Evolutionary conservation across 1,139 yeast genomes (phyloP).

Genomic region (Hansenula anomala): DNA sequence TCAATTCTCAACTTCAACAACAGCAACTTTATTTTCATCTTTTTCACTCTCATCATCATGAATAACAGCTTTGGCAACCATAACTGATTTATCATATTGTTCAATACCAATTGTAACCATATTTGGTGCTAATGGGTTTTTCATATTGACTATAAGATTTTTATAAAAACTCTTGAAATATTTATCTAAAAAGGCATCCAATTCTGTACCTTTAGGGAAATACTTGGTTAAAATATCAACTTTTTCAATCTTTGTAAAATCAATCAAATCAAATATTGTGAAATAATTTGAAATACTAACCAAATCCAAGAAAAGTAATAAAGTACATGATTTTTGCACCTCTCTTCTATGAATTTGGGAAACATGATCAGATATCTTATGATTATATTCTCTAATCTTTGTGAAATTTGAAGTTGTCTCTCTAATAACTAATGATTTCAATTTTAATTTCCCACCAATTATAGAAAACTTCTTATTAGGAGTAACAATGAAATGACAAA

Average conservation of each 20-base stretch:
- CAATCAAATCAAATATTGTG: background rate
- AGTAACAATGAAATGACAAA: background rate
- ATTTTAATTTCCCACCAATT: background rate
- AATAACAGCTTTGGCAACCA: background rate
- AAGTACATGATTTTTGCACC: background rate
- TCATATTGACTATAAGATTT: too few relatives aligned
- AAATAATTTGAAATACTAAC: background rate
- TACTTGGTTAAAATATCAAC: background rate
- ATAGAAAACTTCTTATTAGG: too few relatives aligned
- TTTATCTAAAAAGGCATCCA: background rate
- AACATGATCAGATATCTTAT: too few relatives aligned
- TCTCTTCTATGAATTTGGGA: background rate
- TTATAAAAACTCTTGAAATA: background rate
- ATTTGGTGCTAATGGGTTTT: too few relatives aligned
- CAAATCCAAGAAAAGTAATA: background rate
- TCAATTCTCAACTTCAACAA: too few relatives aligned
- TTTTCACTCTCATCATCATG: background rate
- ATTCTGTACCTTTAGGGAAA: background rate
- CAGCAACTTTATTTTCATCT: too few relatives aligned
- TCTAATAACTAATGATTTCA: background rate
- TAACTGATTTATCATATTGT: background rate
- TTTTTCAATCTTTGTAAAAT: background rate
- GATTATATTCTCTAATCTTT: too few relatives aligned
- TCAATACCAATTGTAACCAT: background rate
- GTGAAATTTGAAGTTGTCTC: too few relatives aligned